phyloP scores from a whole-genome alignment of 1,284 basidiomycete species.

The Neolentinus lepideus region DNA sequence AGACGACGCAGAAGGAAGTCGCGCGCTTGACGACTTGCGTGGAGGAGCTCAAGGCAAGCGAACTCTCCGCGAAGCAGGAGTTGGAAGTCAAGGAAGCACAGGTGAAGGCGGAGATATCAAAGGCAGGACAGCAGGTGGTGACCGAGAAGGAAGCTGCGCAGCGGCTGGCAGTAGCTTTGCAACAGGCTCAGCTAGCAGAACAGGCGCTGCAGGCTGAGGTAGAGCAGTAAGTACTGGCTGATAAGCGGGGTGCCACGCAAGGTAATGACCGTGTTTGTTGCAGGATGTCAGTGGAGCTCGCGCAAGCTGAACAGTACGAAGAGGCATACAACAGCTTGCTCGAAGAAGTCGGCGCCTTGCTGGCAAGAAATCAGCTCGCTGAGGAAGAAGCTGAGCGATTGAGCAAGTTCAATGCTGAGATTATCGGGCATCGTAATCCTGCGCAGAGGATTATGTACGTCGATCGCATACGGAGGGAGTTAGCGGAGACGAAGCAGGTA shows the following conservation, averaged over 20 bases:
- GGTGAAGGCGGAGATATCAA: conserved; percentile 15
- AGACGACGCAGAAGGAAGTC: background rate
- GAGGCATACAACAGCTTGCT: conserved; percentile 58
- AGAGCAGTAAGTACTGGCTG: conserved; percentile 41
- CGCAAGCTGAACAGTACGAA: conserved; percentile 53
- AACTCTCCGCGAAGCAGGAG: background rate
- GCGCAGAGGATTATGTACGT: conserved; percentile 71
- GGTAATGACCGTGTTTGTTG: conserved; percentile 3
- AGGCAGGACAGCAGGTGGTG: conserved; percentile 23
- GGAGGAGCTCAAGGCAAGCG: background rate
- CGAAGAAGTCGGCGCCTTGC: conserved; percentile 53
- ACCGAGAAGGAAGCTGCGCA: conserved; percentile 45
- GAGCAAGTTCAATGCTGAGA: conserved; percentile 71
- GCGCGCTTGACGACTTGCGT: conserved; percentile 1
- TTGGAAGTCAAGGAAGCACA: conserved; percentile 17
- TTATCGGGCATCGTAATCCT: conserved; percentile 67
- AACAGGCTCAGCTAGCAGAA: conserved; percentile 53
- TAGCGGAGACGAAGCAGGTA: conserved; percentile 67
- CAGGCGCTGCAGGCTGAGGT: conserved; percentile 54
- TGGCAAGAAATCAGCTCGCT: conserved; percentile 64
- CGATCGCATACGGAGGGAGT: conserved; percentile 60
- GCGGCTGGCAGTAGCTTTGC: conserved; percentile 39
- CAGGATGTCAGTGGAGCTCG: conserved; percentile 51
- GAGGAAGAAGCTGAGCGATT: conserved; percentile 63
- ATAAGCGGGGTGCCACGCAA: too few species aligned